Conservation (phyloP, 2,329 filamentous ascomycete species). For the Fonsecaea erecta region DNA sequence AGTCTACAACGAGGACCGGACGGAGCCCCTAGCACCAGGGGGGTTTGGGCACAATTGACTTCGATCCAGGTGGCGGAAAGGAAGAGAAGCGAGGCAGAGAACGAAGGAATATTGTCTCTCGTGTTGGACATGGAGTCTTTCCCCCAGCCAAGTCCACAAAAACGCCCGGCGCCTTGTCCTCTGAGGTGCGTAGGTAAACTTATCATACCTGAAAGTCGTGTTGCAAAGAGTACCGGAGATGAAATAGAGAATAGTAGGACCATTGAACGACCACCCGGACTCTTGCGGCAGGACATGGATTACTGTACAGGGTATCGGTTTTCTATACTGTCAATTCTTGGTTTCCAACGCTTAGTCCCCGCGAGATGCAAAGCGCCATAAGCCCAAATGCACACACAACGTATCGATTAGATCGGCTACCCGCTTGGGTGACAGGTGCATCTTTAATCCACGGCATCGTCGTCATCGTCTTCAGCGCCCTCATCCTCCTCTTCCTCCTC, state of each 20-base stretch:
- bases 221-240: not conserved
- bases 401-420: no score
- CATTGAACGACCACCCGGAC: not conserved
- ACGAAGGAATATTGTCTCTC: no score
- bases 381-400: not conserved
- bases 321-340: conserved; percentile 18
- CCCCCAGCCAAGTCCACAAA: no score
- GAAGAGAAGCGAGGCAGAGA: no score
- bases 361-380: not conserved
- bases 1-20: no score
- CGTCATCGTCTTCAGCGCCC: conserved; percentile 55
- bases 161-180: no score
- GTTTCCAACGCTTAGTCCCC: not conserved
- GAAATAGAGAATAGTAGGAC: not conserved
- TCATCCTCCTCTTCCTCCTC: conserved; percentile 62
- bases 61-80: no score
- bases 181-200: no score
- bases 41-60: no score
- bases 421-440: not conserved
- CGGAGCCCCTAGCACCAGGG: no score
- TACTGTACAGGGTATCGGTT: conserved; percentile 26
- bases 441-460: conserved; percentile 34
- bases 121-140: no score
- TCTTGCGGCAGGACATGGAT: not conserved
- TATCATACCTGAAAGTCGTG: no score